Base-by-base conservation (phyloP, 2,329 filamentous ascomycete genomes). In the Chalaropsis thielavioides region DNA sequence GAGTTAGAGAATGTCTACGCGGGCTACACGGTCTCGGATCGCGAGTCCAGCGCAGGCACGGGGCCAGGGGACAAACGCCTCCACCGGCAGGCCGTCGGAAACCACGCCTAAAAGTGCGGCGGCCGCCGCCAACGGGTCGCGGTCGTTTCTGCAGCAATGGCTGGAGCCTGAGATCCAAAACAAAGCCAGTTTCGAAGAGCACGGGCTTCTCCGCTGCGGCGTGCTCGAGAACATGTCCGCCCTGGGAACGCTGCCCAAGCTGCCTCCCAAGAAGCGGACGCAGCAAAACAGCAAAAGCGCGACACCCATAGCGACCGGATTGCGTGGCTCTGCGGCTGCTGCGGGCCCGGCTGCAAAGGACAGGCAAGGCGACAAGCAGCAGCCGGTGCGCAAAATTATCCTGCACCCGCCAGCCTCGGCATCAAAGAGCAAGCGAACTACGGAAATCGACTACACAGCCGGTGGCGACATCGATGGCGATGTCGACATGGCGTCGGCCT, bases 221-320 rank as follows among this genome's bases (percentile, higher is more conserved):
- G 88, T 95, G 19, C 78, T 95, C 66, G 86, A 89, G 74, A 86
- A 86, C 71, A 95, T 95, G 91, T 86, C 85, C 63, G 86, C 91
- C 31, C 77, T 96, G 65, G 91, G 91, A 49, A 81, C 85, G 64
- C 79, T 85, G 69, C 91, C 91, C 13, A 83, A 82, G 75, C 80
- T 80, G 24, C 62, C 65, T 3, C 31, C 24, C 19, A 67, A 67
- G 65, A 64, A 64, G 62, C 65, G 62, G 27, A 56, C 62, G 22
- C 46, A 61, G 41, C 27, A 44, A 15, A 56, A 43, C 5, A 44
- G 40, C 40, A 43, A 27, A 40, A 56, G 40, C 46, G 46, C 46
- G 17, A 63, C 62, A 35, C 46, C 62, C 19, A 56, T 63, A 13
- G 35, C 27, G 6, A 56, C 24, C 27, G 40, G 31, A 24, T 19